phyloP scores from a whole-genome alignment of 176 grass and related monocot species.

The Cenchrus americanus region DNA sequence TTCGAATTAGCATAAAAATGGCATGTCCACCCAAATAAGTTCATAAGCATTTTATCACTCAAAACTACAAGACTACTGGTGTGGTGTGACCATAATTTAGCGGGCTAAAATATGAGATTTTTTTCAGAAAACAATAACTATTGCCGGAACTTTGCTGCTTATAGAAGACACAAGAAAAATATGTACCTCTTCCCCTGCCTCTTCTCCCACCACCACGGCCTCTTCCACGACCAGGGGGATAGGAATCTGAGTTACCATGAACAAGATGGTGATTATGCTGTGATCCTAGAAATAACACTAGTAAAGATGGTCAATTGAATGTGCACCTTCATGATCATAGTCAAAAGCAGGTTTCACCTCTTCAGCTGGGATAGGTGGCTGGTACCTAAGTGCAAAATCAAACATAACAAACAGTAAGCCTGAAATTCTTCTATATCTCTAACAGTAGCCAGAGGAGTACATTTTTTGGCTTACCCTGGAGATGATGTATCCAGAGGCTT shows the following conservation, averaged over 20 bases:
- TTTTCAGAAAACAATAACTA: neutral
- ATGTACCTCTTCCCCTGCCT: constrained; percentile 77
- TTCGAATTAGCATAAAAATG: constrained; percentile 17
- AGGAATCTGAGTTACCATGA: constrained; percentile 49
- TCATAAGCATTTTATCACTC: neutral
- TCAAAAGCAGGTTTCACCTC: constrained; percentile 69
- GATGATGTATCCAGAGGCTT: constrained; percentile 64
- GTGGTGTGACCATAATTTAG: neutral
- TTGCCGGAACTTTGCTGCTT: neutral
- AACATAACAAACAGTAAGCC: constrained; percentile 27
- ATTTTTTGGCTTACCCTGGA: constrained; percentile 66
- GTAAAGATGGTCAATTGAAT: neutral
- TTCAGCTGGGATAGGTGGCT: constrained; percentile 76
- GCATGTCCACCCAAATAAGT: neutral
- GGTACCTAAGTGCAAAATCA: constrained; percentile 60
- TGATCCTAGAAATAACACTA: constrained; percentile 1
- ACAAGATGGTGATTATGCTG: neutral
- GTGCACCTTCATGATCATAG: constrained; percentile 72
- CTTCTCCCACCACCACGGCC: constrained; percentile 63
- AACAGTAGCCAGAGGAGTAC: neutral
- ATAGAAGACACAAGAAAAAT: constrained; percentile 20
- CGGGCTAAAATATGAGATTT: neutral
- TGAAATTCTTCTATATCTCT: neutral
- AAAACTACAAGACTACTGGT: neutral
- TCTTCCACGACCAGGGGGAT: constrained; percentile 60